Evolutionary conservation across 768 basidiomycete species (phyloP), one percentile per base, ranked within the genome.

Genomic region (Podaxis carcinomalis): DNA sequence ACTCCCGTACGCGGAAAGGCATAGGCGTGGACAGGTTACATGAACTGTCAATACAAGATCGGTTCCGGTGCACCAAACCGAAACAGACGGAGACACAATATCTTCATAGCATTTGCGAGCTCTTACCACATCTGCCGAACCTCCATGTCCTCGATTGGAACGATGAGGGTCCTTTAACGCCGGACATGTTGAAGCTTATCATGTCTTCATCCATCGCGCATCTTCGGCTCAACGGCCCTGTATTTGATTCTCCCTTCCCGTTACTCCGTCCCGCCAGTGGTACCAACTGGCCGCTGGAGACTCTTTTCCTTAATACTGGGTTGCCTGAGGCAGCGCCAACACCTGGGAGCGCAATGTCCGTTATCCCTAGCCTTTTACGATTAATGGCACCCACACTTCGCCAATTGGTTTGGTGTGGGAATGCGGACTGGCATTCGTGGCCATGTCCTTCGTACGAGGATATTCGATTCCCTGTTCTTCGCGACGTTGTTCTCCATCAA

Each of bases 81-180:
- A 54, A 49, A 7, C 59, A 27, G n/a, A n/a, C 28, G 3, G 44
- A 54, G 11, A 44, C 54, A 27, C 16, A 47, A 23, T 63, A 63
- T 37, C 40, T 61, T 44, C 59, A 16, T 5, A 50, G 44, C 28
- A 57, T 67, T n/a, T 64, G 52, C 23, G 25, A 60, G 6, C 40
- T 64, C n/a, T 47, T 72, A 23, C 46, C 60, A 10, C 58, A 63
- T 7, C 56, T 72, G 23, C 60, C 65, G 6, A 73, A 74, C 57
- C 64, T 74, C n/a, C 63, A 68, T 32, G 63, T 69, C 4, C 51
- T 74, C 16, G 63, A 72, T 36, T 73, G 70, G 72, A 62, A 65
- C 40, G 60, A 62, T 14, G 62, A 64, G 9, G 51, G 53, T 3
- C 21, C 63, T 16, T 44, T 68, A 21, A 55, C 65, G 0, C 40